phyloP scores from a whole-genome alignment of 768 basidiomycete genomes.

The Floccularia luteovirens region DNA sequence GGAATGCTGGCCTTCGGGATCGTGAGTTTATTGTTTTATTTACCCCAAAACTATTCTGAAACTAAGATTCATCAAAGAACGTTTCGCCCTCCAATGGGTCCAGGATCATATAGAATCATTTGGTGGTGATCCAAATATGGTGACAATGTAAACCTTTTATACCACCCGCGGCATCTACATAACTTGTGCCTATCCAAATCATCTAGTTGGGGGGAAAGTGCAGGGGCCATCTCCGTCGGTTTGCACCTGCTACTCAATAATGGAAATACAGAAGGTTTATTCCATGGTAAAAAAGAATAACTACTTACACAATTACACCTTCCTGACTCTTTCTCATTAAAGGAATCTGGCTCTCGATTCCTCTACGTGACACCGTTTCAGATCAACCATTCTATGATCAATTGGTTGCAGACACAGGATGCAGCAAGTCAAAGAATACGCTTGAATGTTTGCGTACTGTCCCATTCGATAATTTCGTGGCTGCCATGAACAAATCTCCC shows the following conservation, averaged over 20 bases:
- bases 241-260: conserved; percentile 34
- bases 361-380: conserved; percentile 17
- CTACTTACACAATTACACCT: not conserved
- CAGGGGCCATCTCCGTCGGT: conserved; percentile 42
- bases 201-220: conserved; percentile 45
- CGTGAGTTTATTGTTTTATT: too few relatives aligned
- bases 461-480: conserved; percentile 19
- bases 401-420: conserved; percentile 30
- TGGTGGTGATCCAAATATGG: conserved; percentile 52
- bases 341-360: conserved; percentile 33
- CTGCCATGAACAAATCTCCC: conserved; percentile 20
- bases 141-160: conserved; percentile 34
- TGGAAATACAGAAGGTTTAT: conserved; percentile 28
- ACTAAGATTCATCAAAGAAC: too few relatives aligned
- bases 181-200: too few relatives aligned
- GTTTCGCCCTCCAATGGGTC: conserved; percentile 54
- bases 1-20: conserved; percentile 45
- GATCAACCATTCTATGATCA: conserved; percentile 31
- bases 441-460: conserved; percentile 34
- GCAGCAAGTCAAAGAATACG: conserved; percentile 22
- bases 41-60: too few relatives aligned
- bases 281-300: conserved; percentile 21
- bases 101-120: conserved; percentile 52
- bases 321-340: conserved; percentile 15
- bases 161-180: not conserved